Evolutionary conservation across 2,329 filamentous ascomycete species (phyloP).

Genomic region (Colletotrichum gloeosporioides): DNA sequence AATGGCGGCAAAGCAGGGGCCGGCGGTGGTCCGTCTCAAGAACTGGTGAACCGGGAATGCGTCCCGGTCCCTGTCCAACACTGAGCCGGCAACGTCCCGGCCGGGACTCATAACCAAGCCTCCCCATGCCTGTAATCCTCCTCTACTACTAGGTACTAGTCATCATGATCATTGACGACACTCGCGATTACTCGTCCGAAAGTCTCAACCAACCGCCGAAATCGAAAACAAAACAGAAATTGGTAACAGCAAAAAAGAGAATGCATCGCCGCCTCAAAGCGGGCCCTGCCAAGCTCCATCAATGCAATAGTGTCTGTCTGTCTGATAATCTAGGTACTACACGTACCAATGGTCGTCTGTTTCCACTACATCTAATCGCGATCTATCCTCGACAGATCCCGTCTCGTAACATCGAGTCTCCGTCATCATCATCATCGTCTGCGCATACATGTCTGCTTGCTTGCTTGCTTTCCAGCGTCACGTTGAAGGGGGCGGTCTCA

Average conservation of each 20-base stretch:
- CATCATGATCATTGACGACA: neutral
- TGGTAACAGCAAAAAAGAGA: neutral
- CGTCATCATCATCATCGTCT: neutral
- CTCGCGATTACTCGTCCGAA: neutral
- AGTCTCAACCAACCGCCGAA: neutral
- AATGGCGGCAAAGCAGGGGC: neutral
- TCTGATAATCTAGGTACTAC: neutral
- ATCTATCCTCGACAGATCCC: neutral
- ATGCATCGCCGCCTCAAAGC: neutral
- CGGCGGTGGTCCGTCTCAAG: neutral
- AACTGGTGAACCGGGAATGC: slow-evolving; percentile 4
- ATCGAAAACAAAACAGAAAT: neutral
- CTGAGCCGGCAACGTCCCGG: slow-evolving; percentile 15
- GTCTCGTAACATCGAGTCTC: neutral
- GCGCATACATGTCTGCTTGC: neutral
- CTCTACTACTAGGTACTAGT: neutral
- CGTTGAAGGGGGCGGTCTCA: slow-evolving; percentile 23
- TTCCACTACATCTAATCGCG: neutral
- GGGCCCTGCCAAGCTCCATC: neutral
- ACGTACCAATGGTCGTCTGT: neutral
- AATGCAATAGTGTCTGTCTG: neutral
- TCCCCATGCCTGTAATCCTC: neutral
- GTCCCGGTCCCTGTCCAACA: neutral
- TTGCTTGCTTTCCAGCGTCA: slow-evolving; percentile 16
- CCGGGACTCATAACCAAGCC: neutral